Conservation (phyloP, 2,329 filamentous ascomycete species). For the Ramichloridium luteum region DNA sequence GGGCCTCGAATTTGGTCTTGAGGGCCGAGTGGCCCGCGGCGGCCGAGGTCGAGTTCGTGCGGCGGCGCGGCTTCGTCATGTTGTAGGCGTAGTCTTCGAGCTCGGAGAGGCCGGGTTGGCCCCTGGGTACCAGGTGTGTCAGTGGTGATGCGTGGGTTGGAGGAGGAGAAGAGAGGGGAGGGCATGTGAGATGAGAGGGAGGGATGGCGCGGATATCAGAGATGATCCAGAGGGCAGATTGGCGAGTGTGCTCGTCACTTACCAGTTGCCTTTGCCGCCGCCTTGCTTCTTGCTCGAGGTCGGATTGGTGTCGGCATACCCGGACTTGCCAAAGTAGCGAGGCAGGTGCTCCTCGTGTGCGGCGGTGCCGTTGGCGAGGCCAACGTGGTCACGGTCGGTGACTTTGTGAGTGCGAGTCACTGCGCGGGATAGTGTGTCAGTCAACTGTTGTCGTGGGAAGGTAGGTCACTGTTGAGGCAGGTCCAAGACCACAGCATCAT, state of each 20-base stretch:
- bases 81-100: slow-evolving; percentile 73
- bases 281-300: slow-evolving; percentile 97
- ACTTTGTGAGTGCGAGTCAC: slow-evolving; percentile 97
- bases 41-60: slow-evolving; percentile 77
- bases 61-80: slow-evolving; percentile 74
- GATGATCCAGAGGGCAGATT: slow-evolving; percentile 4
- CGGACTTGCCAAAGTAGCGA: slow-evolving; percentile 85
- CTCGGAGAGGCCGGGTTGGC: slow-evolving; percentile 63
- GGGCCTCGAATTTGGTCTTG: slow-evolving; percentile 92
- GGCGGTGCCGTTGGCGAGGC: slow-evolving; percentile 61
- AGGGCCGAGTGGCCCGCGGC: slow-evolving; percentile 61
- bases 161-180: slow-evolving; percentile 3
- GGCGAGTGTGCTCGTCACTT: too few species aligned
- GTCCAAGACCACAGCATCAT: too few species aligned
- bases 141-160: neutral
- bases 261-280: slow-evolving; percentile 89
- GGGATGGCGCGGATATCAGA: too few species aligned
- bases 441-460: too few species aligned
- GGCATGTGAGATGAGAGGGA: slow-evolving; percentile 6
- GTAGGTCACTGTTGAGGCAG: too few species aligned
- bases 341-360: slow-evolving; percentile 62
- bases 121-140: slow-evolving; percentile 44
- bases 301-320: slow-evolving; percentile 68
- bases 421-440: too few species aligned
- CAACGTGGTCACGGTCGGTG: slow-evolving; percentile 84